Conservation (phyloP, 2,329 filamentous ascomycete genomes). For the Calonectria fujianensis region DNA sequence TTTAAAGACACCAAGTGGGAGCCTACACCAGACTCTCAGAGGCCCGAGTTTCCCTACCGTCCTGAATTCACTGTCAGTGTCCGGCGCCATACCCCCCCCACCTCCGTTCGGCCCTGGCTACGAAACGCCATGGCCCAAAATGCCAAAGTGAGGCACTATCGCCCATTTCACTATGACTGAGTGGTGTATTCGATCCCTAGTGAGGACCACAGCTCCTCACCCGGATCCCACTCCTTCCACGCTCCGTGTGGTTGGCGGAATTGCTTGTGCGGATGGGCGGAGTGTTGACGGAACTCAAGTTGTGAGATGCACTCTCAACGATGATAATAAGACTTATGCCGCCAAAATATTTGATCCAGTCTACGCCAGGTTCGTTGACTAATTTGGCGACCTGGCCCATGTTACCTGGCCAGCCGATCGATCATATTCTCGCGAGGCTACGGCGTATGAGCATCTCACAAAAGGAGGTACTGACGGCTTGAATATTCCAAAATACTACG, state of each 20-base stretch:
- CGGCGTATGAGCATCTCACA: neutral
- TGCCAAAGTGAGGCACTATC: neutral
- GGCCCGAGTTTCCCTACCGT: neutral
- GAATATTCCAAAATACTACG: neutral
- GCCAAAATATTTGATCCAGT: neutral
- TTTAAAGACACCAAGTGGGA: neutral
- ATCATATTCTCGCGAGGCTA: constrained; percentile 1
- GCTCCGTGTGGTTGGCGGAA: neutral
- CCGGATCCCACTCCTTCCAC: neutral
- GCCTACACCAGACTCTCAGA: neutral
- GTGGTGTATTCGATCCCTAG: neutral
- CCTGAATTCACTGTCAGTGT: neutral
- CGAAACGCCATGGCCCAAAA: neutral
- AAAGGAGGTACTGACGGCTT: neutral
- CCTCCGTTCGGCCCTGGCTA: neutral
- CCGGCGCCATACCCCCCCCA: neutral
- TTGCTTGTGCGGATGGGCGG: neutral
- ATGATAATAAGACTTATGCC: neutral
- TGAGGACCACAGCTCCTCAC: neutral
- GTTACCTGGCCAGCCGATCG: neutral
- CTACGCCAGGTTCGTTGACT: neutral
- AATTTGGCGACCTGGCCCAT: neutral
- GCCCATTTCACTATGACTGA: neutral
- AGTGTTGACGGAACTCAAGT: neutral
- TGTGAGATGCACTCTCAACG: neutral